phyloP scores from a whole-genome alignment of 345 rosid genomes.

The Pugionium cornutum region DNA sequence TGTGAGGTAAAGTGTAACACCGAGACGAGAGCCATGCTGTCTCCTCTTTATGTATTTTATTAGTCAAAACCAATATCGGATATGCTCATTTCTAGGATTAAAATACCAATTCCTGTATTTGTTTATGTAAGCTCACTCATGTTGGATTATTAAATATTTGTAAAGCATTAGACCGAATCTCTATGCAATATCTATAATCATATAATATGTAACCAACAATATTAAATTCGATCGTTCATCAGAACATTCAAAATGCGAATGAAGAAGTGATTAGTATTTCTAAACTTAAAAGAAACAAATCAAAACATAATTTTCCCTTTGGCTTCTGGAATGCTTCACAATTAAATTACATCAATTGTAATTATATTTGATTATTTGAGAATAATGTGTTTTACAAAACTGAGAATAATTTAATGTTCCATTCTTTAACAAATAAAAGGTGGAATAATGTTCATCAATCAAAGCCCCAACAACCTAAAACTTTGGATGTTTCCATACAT shows the following conservation, averaged over 20 bases:
- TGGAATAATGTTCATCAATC: too few relatives aligned
- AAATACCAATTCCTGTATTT: not conserved
- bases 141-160: not conserved
- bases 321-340: not conserved
- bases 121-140: too few relatives aligned
- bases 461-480: too few relatives aligned
- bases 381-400: not conserved
- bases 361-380: not conserved
- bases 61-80: slow-evolving; percentile 16
- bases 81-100: slow-evolving; percentile 31
- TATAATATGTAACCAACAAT: slow-evolving; percentile 6
- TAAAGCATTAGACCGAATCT: slow-evolving; percentile 15
- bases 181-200: slow-evolving; percentile 6
- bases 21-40: slow-evolving; percentile 38
- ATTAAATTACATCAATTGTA: not conserved
- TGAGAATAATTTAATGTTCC: too few relatives aligned
- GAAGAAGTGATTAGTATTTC: slow-evolving; percentile 1
- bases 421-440: too few relatives aligned
- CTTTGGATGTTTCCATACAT: too few relatives aligned
- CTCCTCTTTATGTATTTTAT: slow-evolving; percentile 31
- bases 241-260: slow-evolving; percentile 4
- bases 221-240: not conserved
- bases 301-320: not conserved
- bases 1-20: slow-evolving; percentile 25
- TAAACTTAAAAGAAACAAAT: not conserved